Conservation (phyloP, 371 early-diverging fungal genomes). For the Circinella minor region DNA sequence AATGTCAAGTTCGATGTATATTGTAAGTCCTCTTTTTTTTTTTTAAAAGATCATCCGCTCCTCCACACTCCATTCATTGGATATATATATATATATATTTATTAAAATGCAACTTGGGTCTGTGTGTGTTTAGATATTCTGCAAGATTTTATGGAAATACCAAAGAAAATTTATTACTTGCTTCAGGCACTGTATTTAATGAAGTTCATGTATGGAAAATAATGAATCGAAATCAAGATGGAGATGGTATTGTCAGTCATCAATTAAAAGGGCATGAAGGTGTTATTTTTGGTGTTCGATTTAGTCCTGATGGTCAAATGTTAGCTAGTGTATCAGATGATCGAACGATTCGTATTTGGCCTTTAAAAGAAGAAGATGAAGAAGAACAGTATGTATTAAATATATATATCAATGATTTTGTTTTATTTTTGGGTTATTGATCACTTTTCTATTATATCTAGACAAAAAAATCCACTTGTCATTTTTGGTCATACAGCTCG, state of each 20-base stretch:
- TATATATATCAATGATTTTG: not conserved
- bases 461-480: constrained; percentile 42
- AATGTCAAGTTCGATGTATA: constrained; percentile 68
- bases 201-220: constrained; percentile 77
- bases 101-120: no score
- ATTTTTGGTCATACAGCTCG: constrained; percentile 85
- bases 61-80: no score
- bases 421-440: not conserved
- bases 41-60: no score
- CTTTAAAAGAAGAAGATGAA: constrained; percentile 29
- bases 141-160: constrained; percentile 69
- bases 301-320: constrained; percentile 61
- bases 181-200: constrained; percentile 87
- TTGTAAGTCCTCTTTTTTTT: constrained; percentile 35
- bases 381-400: not conserved
- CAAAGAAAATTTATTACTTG: constrained; percentile 55
- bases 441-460: constrained; percentile 12
- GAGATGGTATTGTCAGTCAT: constrained; percentile 53
- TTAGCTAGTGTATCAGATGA: constrained; percentile 85
- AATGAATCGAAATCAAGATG: constrained; percentile 30
- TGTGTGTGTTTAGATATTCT: constrained; percentile 64
- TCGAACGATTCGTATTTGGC: constrained; percentile 84
- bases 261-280: constrained; percentile 77
- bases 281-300: constrained; percentile 81
- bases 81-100: no score